phyloP scores from a whole-genome alignment of 208 protist species.

The Leishmania tarentolae region DNA sequence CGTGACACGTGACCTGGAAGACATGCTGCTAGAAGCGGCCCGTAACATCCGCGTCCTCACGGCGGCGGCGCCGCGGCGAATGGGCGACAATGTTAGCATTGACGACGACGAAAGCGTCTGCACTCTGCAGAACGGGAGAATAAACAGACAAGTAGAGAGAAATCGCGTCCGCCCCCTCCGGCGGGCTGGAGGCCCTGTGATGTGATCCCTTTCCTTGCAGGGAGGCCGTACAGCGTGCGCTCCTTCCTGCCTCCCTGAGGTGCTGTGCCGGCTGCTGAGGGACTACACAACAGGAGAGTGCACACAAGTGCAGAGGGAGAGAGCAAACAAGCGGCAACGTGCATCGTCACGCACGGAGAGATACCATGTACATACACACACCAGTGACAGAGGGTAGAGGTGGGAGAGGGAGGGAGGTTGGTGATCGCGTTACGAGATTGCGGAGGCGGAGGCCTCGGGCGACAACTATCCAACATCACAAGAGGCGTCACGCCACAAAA shows the following conservation, averaged over 20 bases:
- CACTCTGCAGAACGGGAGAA: not conserved
- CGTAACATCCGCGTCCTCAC: not conserved
- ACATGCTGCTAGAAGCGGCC: not conserved
- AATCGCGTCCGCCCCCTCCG: not conserved
- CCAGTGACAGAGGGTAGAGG: not conserved
- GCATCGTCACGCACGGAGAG: too few relatives aligned
- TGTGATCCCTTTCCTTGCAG: not conserved
- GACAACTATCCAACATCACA: not conserved
- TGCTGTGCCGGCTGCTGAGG: not conserved
- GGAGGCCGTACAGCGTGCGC: not conserved
- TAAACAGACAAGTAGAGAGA: not conserved
- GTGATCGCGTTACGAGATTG: not conserved
- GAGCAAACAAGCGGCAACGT: too few relatives aligned
- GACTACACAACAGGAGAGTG: not conserved
- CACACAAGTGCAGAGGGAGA: not conserved
- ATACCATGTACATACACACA: not conserved
- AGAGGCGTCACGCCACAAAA: not conserved
- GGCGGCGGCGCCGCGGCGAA: slow-evolving; percentile 9
- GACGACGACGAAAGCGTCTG: not conserved
- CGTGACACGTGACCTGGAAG: slow-evolving; percentile 12
- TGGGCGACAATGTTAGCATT: not conserved
- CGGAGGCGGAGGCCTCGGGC: not conserved
- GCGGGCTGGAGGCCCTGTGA: not conserved
- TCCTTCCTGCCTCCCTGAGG: not conserved
- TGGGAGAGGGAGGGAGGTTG: not conserved